Conservation (phyloP, 257 asterid species). For the Penstemon barbatus region DNA sequence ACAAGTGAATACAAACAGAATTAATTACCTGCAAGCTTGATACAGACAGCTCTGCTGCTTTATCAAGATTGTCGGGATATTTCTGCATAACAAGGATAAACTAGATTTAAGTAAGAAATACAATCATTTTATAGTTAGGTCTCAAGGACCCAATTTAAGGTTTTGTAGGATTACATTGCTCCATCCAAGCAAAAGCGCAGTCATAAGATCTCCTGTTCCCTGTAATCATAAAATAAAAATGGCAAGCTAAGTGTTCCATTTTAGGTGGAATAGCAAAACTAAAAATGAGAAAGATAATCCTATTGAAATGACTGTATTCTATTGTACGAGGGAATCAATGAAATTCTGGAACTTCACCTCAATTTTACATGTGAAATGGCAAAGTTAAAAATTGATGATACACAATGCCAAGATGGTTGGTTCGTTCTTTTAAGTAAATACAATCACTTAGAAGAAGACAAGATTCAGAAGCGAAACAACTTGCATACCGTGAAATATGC, state of each 20-base stretch:
- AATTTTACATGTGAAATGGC: neutral
- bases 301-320: no score
- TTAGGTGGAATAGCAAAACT: constrained; percentile 12
- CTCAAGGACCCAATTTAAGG: constrained; percentile 22
- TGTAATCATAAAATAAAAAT: constrained; percentile 37
- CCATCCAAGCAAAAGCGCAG: constrained; percentile 96
- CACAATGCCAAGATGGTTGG: no score
- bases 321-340: constrained; percentile 1
- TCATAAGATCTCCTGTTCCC: constrained; percentile 96
- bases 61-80: constrained; percentile 82
- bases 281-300: neutral
- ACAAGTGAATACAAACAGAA: no score
- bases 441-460: neutral
- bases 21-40: constrained; percentile 87
- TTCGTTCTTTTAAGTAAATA: no score
- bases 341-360: neutral
- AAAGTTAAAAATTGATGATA: neutral
- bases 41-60: constrained; percentile 95
- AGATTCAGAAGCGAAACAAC: constrained; percentile 2
- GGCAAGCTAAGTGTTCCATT: neutral
- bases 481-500: constrained; percentile 90
- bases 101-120: constrained; percentile 22
- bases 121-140: neutral
- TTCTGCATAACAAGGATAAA: constrained; percentile 48
- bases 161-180: constrained; percentile 67